Base-by-base conservation (phyloP, 1,139 yeast species). In the Pneumocystis wakefieldiae region DNA sequence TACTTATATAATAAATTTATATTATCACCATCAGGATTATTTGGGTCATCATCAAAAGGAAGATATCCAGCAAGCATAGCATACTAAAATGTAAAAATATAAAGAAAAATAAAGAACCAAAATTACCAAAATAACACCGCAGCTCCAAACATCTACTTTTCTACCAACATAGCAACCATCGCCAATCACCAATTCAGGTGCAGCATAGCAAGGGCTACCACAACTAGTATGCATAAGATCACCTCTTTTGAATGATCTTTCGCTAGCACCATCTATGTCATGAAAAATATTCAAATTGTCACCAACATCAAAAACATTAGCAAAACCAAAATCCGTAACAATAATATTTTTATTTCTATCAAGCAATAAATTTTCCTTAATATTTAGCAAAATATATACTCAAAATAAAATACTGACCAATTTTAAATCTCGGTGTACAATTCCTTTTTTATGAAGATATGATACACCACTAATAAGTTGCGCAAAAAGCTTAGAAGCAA, bases 121-220 rank as follows among this genome's bases (percentile, higher is more conserved):
- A 36, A 55, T 2, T 19, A 59, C 61, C 61, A 92, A 77, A 64
- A 92, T 92, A 57, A 94, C 92, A 64, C 98, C 98, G 69, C 96
- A 83, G 0, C 96, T 89, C 98, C 98, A 92, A 59, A 91, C 86
- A 74, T 92, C 98, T 32, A 89, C 97, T 73, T 88, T 90, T 67
- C 90, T 81, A n/a, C 96, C 97, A 69, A 87, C 90, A 73, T 92
- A 92, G 28, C 94, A 92, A 63, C 83, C 80, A 69, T 86, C 91
- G 15, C 94, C 85, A 57, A 91, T 85, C 3, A 92, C 98, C 66
- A 92, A 77, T 74, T 92, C 98, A 0, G 98, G 98, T 2, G 98
- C 98, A 0, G 97, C 97, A 74, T 92, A 92, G 74, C 98, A 91
- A 0, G 98, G 98, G 6, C 96, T 88, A 1, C 99, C 99, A 75